Base-by-base conservation (phyloP, 2,329 filamentous ascomycete species). In the Ophiosphaerella narmari region DNA sequence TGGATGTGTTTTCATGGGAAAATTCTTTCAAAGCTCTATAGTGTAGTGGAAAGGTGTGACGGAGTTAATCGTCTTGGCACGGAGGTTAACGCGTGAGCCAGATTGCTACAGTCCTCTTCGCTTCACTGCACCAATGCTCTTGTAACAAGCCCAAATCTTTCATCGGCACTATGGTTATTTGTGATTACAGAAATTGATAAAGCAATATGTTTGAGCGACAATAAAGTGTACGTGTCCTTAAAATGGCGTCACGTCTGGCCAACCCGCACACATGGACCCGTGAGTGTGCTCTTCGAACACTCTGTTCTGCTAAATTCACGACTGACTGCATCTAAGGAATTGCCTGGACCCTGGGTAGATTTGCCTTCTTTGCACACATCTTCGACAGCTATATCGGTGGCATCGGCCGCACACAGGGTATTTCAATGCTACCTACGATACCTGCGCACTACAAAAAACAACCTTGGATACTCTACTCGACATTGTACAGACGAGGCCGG, bases 351-450 rank as follows among this genome's bases (percentile, higher is more conserved):
- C 37, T 59, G 26, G 43, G 43, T 26, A 56, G 65, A 49, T 26
- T 52, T 35, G 50, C 54, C 48, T 54, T 70, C 51, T 31, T 58
- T 37, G 39, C 46, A n/a, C 76, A 79, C 61, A 57, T 75, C 37
- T 62, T 73, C 55, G 46, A 57, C 29, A 60, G 60, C 24, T 86
- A 94, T 74, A 77, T 84, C 63, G 83, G 85, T 74, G 79, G 79
- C 55, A 65, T 87, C 57, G 81, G 81, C 16, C 73, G 78, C 4
- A 85, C 86, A 13, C 78, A 79, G 23, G 93, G 93, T 2, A 85
- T 91, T 3, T 93, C 89, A 14, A 97, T 97, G 94, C 82, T 94
- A 43, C 93, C 93, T 7, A 96, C 91, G 0, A 86, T 97, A 39
- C 63, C 68, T 0, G 50, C 65, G 39, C 50, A 50, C 3, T 60